These are phyloP conservation scores for Gaultheria prostrata DNA, from an alignment of 148 eudicot species.

Conservation along the genomic window DNA sequence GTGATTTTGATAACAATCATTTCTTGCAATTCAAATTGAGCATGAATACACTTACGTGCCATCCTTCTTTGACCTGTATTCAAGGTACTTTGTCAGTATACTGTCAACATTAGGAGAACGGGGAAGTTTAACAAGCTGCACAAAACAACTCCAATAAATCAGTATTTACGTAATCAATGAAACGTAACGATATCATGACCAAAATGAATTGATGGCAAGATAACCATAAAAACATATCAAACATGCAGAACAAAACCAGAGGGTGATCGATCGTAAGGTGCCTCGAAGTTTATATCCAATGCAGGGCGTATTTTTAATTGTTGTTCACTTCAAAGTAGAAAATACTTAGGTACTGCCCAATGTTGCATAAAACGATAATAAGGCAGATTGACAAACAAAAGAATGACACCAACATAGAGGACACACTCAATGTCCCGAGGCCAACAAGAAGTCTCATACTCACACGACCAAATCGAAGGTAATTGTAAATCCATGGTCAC, in stretches of 20 bases:
- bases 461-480: not conserved
- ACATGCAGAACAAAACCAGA: not conserved
- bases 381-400: not conserved
- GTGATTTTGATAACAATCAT: not conserved
- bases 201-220: not conserved
- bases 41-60: conserved; percentile 59
- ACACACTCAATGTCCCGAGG: not conserved
- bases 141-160: conserved; percentile 14
- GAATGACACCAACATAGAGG: not conserved
- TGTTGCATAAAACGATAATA: not conserved
- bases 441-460: not conserved
- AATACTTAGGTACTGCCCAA: not conserved
- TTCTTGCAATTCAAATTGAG: not conserved
- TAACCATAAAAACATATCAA: not conserved
- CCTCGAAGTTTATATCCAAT: not conserved
- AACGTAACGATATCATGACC: not conserved
- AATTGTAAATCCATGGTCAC: not conserved
- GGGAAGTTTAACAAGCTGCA: conserved; percentile 93
- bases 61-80: conserved; percentile 79
- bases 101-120: conserved; percentile 89
- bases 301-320: not conserved
- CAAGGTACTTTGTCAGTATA: conserved; percentile 76
- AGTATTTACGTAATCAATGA: not conserved
- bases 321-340: not conserved
- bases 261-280: not conserved